Conservation (phyloP, 768 basidiomycete species). For the Xerocomellus chrysenteron region DNA sequence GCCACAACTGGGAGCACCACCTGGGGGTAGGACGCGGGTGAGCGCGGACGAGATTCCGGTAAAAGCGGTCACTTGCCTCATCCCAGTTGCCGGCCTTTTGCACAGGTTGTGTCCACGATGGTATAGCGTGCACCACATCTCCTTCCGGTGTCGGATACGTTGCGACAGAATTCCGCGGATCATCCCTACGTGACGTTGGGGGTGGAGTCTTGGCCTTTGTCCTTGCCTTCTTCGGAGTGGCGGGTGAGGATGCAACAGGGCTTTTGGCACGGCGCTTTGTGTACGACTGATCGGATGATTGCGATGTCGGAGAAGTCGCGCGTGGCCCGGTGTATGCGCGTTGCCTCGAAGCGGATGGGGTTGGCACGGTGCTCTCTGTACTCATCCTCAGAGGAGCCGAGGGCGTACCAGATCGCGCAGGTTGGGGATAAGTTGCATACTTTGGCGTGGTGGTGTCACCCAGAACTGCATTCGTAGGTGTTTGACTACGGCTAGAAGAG, state of each 20-base stretch:
- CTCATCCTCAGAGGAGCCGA: constrained; percentile 37
- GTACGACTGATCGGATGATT: constrained; percentile 33
- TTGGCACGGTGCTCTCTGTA: constrained; percentile 42
- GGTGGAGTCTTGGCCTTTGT: constrained; percentile 35
- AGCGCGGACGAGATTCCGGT: constrained; percentile 3
- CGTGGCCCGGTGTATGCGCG: constrained; percentile 19
- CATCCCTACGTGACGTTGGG: constrained; percentile 35
- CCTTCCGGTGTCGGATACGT: constrained; percentile 62
- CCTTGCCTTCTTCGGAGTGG: constrained; percentile 41
- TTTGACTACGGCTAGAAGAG: constrained; percentile 40
- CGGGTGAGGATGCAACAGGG: constrained; percentile 41
- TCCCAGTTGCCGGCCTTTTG: constrained; percentile 77
- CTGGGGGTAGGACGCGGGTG: constrained; percentile 35
- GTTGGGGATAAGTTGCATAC: constrained; percentile 39
- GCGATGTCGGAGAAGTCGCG: constrained; percentile 32
- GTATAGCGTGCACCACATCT: constrained; percentile 71
- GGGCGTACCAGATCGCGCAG: constrained; percentile 43
- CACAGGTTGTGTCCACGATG: constrained; percentile 77
- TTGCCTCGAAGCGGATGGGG: constrained; percentile 34
- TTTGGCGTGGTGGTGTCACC: constrained; percentile 41
- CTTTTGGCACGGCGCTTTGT: constrained; percentile 47
- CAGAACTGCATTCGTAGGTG: constrained; percentile 41
- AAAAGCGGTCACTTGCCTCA: constrained; percentile 49
- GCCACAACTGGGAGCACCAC: constrained; percentile 85
- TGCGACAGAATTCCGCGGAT: constrained; percentile 60